Percentiles rank a stretch among this genome's conserved stretches.
Conservation (phyloP, 2,329 filamentous ascomycete species). For the Amphichorda felina region DNA sequence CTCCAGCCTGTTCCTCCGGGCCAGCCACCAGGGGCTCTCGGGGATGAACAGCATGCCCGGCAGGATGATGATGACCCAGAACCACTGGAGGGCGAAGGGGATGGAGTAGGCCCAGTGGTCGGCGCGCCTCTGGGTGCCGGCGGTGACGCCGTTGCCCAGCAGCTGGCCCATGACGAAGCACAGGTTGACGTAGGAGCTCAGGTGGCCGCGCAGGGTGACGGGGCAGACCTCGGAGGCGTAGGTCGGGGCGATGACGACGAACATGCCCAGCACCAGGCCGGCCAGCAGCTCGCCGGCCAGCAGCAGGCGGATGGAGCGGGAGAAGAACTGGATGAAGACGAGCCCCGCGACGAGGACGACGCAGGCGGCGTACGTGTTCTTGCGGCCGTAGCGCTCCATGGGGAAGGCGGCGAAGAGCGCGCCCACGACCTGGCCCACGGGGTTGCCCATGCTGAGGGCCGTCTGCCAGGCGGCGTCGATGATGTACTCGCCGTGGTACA, state of each 20-base stretch:
- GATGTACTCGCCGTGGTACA: conserved; percentile 29
- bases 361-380: conserved; percentile 30
- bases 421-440: conserved; percentile 34
- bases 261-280: conserved; percentile 18
- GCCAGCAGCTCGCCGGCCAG: conserved; percentile 20
- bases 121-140: conserved; percentile 10
- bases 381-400: conserved; percentile 28
- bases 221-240: conserved; percentile 23
- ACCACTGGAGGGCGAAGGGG: conserved; percentile 31
- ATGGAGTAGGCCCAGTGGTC: conserved; percentile 28
- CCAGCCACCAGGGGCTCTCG: conserved; percentile 30
- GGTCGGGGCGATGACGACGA: conserved; percentile 19
- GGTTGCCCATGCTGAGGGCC: conserved; percentile 29
- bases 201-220: conserved; percentile 17
- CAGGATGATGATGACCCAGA: conserved; percentile 25
- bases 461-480: conserved; percentile 36
- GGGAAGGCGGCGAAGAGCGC: conserved; percentile 16
- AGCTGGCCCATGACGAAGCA: conserved; percentile 52
- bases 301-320: too few species aligned
- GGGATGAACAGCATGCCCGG: conserved; percentile 22
- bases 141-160: conserved; percentile 36
- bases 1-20: conserved; percentile 20
- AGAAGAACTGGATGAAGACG: conserved; percentile 54
- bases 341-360: conserved; percentile 34
- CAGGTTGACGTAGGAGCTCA: conserved; percentile 25